Evolutionary conservation across 2,329 filamentous ascomycete species (phyloP), one percentile per base, ranked within the genome.

Genomic region (Trichoderma citrinoviride): DNA sequence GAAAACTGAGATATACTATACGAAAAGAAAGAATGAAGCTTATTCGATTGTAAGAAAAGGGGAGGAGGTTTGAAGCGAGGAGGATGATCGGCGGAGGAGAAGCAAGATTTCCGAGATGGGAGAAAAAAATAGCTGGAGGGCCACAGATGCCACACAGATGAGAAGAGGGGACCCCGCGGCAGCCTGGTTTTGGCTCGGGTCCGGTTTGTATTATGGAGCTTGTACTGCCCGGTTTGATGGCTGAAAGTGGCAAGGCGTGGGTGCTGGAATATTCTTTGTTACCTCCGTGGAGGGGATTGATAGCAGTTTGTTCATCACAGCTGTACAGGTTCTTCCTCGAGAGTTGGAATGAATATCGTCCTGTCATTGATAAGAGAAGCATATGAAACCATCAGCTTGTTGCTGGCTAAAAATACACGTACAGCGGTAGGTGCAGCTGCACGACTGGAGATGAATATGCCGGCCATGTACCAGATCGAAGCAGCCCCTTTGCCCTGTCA

Each of bases 241-340:
- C 58, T 49, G 15, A 29, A 62, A 37, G 49, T 37, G 58, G 58
- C 47, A 62, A 62, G 53, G 61, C 61, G 61, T 43, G 57, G 41
- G 27, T n/a, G 50, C 52, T 63, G 40, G 43, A 57, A 57, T 55
- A 27, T 64, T 64, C 43, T 15, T 54, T 54, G 15, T 61, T 33
- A 21, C 7, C 29, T 7, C 46, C 27, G 21, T 57, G 27, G 33
- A 37, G 33, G n/a, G 33, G 7, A 37, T 37, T 37, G 33, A 37
- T 37, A n/a, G n/a, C n/a, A n/a, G n/a, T n/a, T n/a, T n/a, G n/a
- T n/a, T n/a, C n/a, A n/a, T n/a, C n/a, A n/a, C n/a, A n/a, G n/a
- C n/a, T n/a, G 33, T 23, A 41, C 44, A n/a, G 7, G 10, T 5
- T 37, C 33, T 37, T 6, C 19, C 19, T 47, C 52, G 37, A 55